Evolutionary conservation across 2,329 filamentous ascomycete species (phyloP), one percentile per base, ranked within the genome.

Genomic region (Ascosphaera apis): DNA sequence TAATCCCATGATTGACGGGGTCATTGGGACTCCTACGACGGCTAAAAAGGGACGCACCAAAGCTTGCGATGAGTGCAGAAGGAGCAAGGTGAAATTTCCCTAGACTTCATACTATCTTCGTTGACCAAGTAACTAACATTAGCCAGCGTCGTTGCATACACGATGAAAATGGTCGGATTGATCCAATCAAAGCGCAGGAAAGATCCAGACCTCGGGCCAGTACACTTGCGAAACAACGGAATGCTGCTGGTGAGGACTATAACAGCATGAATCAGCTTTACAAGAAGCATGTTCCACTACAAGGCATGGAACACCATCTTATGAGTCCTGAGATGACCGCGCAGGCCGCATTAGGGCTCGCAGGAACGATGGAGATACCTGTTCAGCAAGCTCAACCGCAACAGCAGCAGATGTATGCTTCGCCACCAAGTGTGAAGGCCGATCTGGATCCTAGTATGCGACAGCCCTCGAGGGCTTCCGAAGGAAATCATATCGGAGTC

Each of bases 51-150:
- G 67, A 40, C 53, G 70, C 45, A 72, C 63, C 45, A 74, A 73
- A 50, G 71, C 71, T 31, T 76, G 71, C 48, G 62, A 69, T 39
- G 69, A 74, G 44, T 76, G 71, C 51, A 65, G 71, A 33, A 74
- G 72, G 49, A 73, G 69, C 60, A 75, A 75, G 61, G 70, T 72
- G 48, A 51, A 63, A 53, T 30, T 23, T 35, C 4, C 16, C 31
- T 17, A 28, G 9, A 21, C 13, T 38, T 32, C 36, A 25, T 15
- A 35, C 31, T 31, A 15, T 27, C 36, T 36, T 19, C 37, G 34
- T 28, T 42, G 44, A 50, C 45, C 47, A 40, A 47, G 31, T 15
- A 17, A 15, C 38, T 43, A 32, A 43, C 35, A 35, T 41, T 36
- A 41, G 45, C 38, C 46, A 75, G 69, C 68, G 71, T 39, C 68